Base-by-base conservation (phyloP, 169 alveolate species). In the Plasmodium vivax region DNA sequence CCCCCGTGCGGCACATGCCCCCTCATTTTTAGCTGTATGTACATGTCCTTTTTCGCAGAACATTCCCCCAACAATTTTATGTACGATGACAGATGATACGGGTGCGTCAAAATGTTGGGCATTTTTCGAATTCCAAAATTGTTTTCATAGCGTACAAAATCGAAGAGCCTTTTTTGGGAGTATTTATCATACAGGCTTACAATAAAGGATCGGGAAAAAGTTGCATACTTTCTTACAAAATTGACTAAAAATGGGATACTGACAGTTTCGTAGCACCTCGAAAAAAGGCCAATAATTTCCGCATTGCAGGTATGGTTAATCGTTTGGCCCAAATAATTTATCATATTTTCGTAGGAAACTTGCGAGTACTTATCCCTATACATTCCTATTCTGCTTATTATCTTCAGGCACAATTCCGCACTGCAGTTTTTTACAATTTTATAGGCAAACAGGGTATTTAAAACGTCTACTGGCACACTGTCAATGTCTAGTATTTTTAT, bases 221-320 rank as follows among this genome's bases (percentile, higher is more conserved):
- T 96, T 43, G 97, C 98, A 84, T 91, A 96, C 51, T 93, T 91
- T 58, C 98, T 81, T 45, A 96, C 98, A 84, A 95, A 96, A 95
- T 96, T 96, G n/a, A 96, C 97, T 96, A 96, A 87, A 58, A 96
- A 96, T 38, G 98, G 98, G 38, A 96, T 93, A 82, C 98, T 96
- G 32, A 96, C 87, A 36, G 97, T 96, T 92, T 96, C 97, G 92
- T 96, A 95, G 77, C 96, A 75, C 73, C 98, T 82, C 19, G 98
- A 82, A 73, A 96, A 94, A 34, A 95, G 94, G n/a, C 97, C 97
- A 38, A 96, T 95, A 38, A 96, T 92, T 84, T 96, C 98, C 19
- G 98, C 96, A 56, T 95, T 83, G 75, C 95, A 92, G 14, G 83
- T 36, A 47, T 95, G 95, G 54, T 95, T 93, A 32, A 95, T 90